phyloP scores from a whole-genome alignment of 768 basidiomycete species.

The Termitomyces sp. region DNA sequence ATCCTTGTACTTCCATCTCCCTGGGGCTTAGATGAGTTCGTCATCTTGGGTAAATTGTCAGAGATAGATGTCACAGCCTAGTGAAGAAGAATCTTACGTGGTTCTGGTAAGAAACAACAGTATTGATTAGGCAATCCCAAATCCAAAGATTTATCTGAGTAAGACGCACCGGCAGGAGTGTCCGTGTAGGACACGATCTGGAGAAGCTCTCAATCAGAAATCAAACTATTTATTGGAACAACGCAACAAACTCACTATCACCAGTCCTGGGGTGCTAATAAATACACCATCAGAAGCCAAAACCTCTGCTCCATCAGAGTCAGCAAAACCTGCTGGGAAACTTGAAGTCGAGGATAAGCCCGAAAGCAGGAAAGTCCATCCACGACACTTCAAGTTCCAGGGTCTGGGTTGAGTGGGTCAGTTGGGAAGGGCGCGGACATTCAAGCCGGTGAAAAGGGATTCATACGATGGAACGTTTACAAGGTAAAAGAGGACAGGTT shows the following conservation, averaged over 20 bases:
- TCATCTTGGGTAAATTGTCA: conserved; percentile 19
- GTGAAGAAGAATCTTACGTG: background rate
- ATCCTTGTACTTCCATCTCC: conserved; percentile 27
- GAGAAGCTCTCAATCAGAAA: background rate
- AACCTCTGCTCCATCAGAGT: conserved; percentile 21
- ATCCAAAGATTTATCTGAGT: background rate
- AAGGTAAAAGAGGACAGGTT: background rate
- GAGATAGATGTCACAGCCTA: background rate
- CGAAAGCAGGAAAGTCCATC: conserved; percentile 23
- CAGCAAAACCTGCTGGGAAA: conserved; percentile 29
- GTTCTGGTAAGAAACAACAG: background rate
- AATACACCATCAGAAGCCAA: conserved; percentile 24
- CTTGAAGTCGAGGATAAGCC: conserved; percentile 14
- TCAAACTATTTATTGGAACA: background rate
- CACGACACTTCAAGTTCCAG: conserved; percentile 26
- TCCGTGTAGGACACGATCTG: conserved; percentile 28
- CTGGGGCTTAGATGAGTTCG: conserved; percentile 30
- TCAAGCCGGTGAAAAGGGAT: background rate
- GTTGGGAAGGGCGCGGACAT: background rate
- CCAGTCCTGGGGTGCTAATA: conserved; percentile 22
- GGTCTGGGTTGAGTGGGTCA: conserved; percentile 17
- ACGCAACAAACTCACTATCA: conserved; percentile 18
- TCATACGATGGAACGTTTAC: background rate
- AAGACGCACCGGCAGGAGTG: conserved; percentile 28
- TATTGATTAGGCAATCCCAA: background rate